Conservation (phyloP, 2,329 filamentous ascomycete genomes). For the Cladosporium velox region DNA sequence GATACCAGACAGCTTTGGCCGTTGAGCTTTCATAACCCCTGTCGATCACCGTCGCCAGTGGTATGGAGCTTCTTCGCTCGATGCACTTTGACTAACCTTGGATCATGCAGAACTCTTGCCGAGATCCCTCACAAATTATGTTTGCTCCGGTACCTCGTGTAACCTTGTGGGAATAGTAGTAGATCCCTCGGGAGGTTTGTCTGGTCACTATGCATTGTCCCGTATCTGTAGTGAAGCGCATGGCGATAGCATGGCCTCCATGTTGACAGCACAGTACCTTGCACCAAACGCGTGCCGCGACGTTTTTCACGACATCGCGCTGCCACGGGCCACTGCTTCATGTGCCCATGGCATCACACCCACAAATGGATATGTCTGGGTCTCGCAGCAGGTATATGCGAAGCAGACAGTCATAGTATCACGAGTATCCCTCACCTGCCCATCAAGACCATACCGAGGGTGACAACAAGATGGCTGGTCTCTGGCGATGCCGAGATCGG, state of each 20-base stretch:
- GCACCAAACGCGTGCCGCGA: background rate
- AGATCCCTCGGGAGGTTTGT: background rate
- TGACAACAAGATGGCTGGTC: background rate
- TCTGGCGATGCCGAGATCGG: constrained; percentile 9
- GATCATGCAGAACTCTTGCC: background rate
- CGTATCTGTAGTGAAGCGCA: background rate
- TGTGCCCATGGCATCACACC: background rate
- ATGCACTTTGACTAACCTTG: background rate
- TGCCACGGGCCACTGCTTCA: background rate
- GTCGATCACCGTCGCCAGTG: no score
- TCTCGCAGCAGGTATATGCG: background rate
- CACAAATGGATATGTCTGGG: background rate
- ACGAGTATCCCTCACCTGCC: background rate
- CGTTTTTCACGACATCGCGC: background rate
- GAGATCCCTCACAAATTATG: background rate
- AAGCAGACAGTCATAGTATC: background rate
- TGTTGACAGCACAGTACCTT: background rate
- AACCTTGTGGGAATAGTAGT: background rate
- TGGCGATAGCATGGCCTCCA: constrained; percentile 1
- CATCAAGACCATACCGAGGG: background rate
- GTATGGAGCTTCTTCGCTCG: background rate
- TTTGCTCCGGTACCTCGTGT: background rate
- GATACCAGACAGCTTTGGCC: no score
- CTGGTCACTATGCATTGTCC: background rate
- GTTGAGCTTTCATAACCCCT: no score